Conservation (phyloP, 345 rosid genomes). For the Hypericum perforatum region DNA sequence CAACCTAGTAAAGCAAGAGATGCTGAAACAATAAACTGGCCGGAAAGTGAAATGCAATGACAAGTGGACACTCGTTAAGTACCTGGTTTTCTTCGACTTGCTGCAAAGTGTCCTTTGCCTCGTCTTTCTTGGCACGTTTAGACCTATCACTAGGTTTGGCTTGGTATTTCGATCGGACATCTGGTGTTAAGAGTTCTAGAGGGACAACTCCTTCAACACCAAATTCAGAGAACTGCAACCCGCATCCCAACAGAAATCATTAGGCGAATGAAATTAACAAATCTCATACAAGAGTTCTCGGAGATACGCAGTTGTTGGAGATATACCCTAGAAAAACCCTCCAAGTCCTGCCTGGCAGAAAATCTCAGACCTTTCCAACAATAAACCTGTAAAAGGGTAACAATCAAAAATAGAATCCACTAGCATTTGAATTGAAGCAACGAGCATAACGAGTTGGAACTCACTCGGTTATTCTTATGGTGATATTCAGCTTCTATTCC, state of each 20-base stretch:
- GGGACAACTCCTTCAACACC: slow-evolving; percentile 98
- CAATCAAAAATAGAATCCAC: not conserved
- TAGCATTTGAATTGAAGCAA: slow-evolving; percentile 1
- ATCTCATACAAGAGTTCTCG: not conserved
- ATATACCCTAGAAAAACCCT: slow-evolving; percentile 85
- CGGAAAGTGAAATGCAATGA: slow-evolving; percentile 12
- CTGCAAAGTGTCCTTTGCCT: slow-evolving; percentile 38
- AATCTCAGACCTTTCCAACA: slow-evolving; percentile 98
- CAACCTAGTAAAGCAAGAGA: not conserved
- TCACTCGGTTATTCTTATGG: slow-evolving; percentile 80
- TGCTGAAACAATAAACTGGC: slow-evolving; percentile 19
- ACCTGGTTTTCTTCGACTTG: slow-evolving; percentile 69
- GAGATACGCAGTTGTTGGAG: not conserved
- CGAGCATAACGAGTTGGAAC: slow-evolving; percentile 5
- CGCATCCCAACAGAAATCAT: slow-evolving; percentile 2
- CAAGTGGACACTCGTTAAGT: not conserved
- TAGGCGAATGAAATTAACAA: not conserved
- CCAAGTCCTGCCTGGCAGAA: slow-evolving; percentile 93
- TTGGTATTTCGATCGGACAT: slow-evolving; percentile 74
- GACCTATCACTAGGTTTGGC: slow-evolving; percentile 77
- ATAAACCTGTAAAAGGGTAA: slow-evolving; percentile 52
- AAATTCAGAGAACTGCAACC: slow-evolving; percentile 76
- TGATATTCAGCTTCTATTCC: slow-evolving; percentile 94
- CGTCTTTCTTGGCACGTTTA: slow-evolving; percentile 89
- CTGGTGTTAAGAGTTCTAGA: slow-evolving; percentile 65